These are phyloP conservation scores for Bruguiera hainesii DNA, from an alignment of 441 rosid species.

Conservation along the genomic window DNA sequence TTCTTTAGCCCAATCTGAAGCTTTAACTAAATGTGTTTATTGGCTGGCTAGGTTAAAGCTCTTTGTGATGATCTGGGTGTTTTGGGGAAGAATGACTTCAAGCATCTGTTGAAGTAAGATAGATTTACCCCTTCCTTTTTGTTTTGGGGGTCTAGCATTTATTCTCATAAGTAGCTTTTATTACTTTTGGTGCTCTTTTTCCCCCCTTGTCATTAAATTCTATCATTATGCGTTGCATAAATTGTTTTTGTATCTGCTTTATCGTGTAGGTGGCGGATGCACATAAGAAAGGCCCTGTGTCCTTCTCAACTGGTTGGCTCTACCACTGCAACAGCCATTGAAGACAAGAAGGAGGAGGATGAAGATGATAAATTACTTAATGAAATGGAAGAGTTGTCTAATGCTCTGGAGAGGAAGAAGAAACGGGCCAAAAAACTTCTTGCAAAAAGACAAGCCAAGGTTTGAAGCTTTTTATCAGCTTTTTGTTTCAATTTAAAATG, in stretches of 20 bases:
- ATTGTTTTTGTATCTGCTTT: not conserved
- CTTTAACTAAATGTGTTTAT: not conserved
- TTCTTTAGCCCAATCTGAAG: too few relatives aligned
- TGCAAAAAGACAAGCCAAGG: conserved; percentile 84
- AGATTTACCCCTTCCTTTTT: not conserved
- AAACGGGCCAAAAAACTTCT: conserved; percentile 67
- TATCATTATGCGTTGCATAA: not conserved
- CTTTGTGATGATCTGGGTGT: conserved; percentile 92
- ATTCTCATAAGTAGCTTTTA: too few relatives aligned
- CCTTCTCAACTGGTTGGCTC: conserved; percentile 54
- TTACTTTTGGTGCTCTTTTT: too few relatives aligned
- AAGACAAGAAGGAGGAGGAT: conserved; percentile 45
- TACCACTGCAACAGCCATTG: conserved; percentile 34
- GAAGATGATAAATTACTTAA: conserved; percentile 79
- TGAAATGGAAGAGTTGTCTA: conserved; percentile 87
- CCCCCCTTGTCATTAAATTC: not conserved
- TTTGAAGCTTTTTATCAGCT: conserved; percentile 14
- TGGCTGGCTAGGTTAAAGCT: conserved; percentile 52
- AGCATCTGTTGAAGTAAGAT: conserved; percentile 80
- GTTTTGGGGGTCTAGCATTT: not conserved
- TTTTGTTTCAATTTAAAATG: not conserved
- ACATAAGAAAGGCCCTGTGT: conserved; percentile 65
- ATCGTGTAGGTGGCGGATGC: conserved; percentile 78
- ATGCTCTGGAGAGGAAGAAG: conserved; percentile 74
- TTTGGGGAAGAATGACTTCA: conserved; percentile 91